Conservation (phyloP, 2,329 filamentous ascomycete genomes). For the Westerdykella sp. region DNA sequence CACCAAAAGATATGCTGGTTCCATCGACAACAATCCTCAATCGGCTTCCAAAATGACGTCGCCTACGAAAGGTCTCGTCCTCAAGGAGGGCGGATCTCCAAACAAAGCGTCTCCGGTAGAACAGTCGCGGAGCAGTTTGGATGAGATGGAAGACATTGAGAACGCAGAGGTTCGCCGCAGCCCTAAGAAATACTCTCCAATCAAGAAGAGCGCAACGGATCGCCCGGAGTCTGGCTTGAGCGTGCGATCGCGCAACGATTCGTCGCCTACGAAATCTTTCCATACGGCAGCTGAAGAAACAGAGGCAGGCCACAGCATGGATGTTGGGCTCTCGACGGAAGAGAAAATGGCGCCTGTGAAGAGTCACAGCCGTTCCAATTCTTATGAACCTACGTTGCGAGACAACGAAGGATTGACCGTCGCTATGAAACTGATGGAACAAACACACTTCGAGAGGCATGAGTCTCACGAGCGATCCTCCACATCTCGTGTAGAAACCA, state of each 20-base stretch:
- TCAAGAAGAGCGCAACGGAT: conserved; percentile 17
- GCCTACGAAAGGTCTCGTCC: conserved; percentile 21
- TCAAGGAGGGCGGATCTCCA: conserved; percentile 27
- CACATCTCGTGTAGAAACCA: conserved; percentile 18
- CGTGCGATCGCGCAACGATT: conserved; percentile 20
- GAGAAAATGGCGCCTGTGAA: not conserved
- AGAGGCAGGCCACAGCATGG: not conserved
- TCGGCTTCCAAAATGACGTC: conserved; percentile 28
- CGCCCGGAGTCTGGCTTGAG: conserved; percentile 22
- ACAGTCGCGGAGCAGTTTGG: conserved; percentile 23
- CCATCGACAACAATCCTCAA: conserved; percentile 23
- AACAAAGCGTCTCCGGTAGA: conserved; percentile 25
- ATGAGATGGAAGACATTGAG: conserved; percentile 10
- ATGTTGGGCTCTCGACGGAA: not conserved
- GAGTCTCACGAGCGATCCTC: conserved; percentile 12
- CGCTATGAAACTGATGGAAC: conserved; percentile 32
- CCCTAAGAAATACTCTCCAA: conserved; percentile 23
- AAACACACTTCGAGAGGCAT: conserved; percentile 17
- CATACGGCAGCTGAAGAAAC: conserved; percentile 18
- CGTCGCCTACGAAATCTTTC: conserved; percentile 25
- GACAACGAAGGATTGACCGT: conserved; percentile 37
- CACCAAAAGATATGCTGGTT: conserved; percentile 13
- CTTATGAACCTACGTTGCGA: conserved; percentile 20
- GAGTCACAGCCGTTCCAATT: conserved; percentile 8
- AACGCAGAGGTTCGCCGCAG: conserved; percentile 9